Base-by-base conservation (phyloP, 2,329 filamentous ascomycete genomes). In the Diplodia corticola region DNA sequence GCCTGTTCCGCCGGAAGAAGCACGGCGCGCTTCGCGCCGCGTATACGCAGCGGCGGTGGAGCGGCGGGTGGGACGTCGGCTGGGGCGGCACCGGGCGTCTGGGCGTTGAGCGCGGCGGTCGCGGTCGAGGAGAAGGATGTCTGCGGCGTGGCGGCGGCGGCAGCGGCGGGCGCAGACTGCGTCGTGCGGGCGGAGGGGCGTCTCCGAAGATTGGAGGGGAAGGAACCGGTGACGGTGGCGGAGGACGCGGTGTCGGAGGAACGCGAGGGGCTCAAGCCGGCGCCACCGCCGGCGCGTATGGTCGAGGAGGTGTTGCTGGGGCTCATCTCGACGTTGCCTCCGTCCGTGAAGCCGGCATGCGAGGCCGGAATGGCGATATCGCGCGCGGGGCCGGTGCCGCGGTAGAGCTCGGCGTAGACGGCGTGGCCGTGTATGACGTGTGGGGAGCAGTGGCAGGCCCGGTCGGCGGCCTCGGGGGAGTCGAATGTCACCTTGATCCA, bases 401-500 rank as follows among this genome's bases (percentile, higher is more conserved):
- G 73, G 67, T 80, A 84, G 13, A 74, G 75, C 71, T 84, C 82
- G 7, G 82, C 82, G 67, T 79, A 80, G 40, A 84, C 81, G 24
- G 78, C 73, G 69, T 80, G 80, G 30, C 82, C 82, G 64, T 80
- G 79, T 57, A 84, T 77, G 63, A 73, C 76, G 67, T 83, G 81
- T 9, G 82, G 82, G 35, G 77, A 80, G 67, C 79, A 77, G 66
- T 82, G 78, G 68, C 79, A 80, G 24, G 82, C 82, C 67, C 80
- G 74, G 67, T 84, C 82, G 0, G 82, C 82, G 2, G 81, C 80
- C 68, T 81, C 78, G 20, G 79, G 77, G 4, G 79, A 81, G 70
- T 83, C 80, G 67, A 84, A 84, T 1, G 82, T 84, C 65, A 84
- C 79, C 68, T 84, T 84, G 68, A 97, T 92, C 94, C 94, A 98